phyloP scores from a whole-genome alignment of 805 yeast genomes.

The Jamesozyma lodderae region DNA sequence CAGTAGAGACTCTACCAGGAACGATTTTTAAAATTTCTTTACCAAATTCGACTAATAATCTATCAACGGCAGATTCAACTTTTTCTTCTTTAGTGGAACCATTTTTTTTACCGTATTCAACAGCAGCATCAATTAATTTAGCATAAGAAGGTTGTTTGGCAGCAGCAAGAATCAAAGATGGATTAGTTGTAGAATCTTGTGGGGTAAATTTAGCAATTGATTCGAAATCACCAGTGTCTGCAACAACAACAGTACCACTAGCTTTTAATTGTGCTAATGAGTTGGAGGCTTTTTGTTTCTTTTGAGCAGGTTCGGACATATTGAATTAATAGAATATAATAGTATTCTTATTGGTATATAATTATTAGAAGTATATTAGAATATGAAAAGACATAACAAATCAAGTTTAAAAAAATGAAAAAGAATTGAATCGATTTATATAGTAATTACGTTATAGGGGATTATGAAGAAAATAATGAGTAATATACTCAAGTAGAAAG shows the following conservation, averaged over 20 bases:
- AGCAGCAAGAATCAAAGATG: slow-evolving; percentile 94
- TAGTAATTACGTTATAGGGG: no score
- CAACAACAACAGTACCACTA: slow-evolving; percentile 91
- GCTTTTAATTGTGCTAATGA: slow-evolving; percentile 91
- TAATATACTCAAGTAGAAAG: no score
- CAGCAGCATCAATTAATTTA: slow-evolving; percentile 81
- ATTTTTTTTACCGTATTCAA: slow-evolving; percentile 67
- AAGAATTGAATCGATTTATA: no score
- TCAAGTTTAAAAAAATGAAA: no score
- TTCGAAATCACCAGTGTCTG: slow-evolving; percentile 98
- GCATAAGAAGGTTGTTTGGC: slow-evolving; percentile 85
- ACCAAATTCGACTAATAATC: slow-evolving; percentile 93
- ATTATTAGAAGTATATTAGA: no score
- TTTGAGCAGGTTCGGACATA: slow-evolving; percentile 11
- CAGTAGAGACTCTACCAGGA: slow-evolving; percentile 99
- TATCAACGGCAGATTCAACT: slow-evolving; percentile 79
- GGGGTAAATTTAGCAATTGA: slow-evolving; percentile 96
- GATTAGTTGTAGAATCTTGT: slow-evolving; percentile 99
- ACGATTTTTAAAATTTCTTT: slow-evolving; percentile 84
- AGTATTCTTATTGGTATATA: neutral
- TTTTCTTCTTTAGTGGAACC: slow-evolving; percentile 46
- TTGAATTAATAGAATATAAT: neutral
- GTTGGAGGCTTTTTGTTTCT: slow-evolving; percentile 38
- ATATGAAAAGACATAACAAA: no score
- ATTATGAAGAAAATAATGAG: no score